Evolutionary conservation across 2,329 filamentous ascomycete species (phyloP), one percentile per base, ranked within the genome.

Genomic region (Chrysoporthe austroafricana): DNA sequence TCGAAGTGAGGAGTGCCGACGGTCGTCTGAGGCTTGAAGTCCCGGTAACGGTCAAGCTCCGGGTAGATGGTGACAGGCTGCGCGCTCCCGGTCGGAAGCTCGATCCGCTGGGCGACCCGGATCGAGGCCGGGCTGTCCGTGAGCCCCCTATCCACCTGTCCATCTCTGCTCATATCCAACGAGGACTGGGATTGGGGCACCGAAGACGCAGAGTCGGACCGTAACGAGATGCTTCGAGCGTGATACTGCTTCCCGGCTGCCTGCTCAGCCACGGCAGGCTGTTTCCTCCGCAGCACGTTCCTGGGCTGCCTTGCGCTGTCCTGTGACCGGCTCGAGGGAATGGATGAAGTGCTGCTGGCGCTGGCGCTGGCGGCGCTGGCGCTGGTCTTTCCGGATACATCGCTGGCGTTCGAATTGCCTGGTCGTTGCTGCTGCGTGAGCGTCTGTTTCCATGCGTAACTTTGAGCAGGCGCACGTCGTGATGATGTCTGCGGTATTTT

Each of bases 11-110:
- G 71, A 67, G 75, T 75, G 72, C 78, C 70, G 71, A 76, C 74
- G n/a, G 74, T 73, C 14, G 75, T 73, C 0, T 79, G 80, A 5
- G 79, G 78, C 62, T 80, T 77, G 62, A 83, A 74, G 65, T 83
- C 79, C 70, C 86, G 81, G 73, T 90, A 90, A 43, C 88, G 83
- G 74, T 90, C 88, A 21, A 90, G 76, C 71, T 90, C 88, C 1
- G 88, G 88, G 70, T 86, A 87, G 65, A 86, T 82, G 14, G 80
- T 81, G 50, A 83, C 79, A 7, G 81, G 77, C 32, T 82, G 82
- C 7, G 77, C 73, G 34, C 73, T 74, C 0, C 77, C 73, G 54
- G 76, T 79, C 44, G 77, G 76, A 44, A 79, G 72, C 52, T 85
- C 83, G 32, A 80, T 69, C n/a, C 75, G 75, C 50, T 83, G 82